These are phyloP conservation scores for Phyllosticta citriasiana DNA, from an alignment of 2,329 filamentous ascomycete genomes.

Conservation along the genomic window DNA sequence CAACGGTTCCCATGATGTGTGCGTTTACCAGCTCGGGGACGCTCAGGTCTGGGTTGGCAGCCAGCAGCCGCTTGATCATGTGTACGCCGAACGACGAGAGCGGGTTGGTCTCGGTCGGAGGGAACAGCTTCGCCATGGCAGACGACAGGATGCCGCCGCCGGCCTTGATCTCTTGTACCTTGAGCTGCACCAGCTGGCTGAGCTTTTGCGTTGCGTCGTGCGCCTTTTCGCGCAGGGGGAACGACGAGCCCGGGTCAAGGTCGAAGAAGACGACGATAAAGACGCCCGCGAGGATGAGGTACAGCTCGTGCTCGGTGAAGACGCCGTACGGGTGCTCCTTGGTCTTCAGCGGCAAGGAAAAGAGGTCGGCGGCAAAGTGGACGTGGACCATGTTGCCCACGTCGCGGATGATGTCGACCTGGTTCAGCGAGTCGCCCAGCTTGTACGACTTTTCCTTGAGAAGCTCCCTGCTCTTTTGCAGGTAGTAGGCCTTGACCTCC, in stretches of 20 bases:
- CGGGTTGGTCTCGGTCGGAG: conserved; percentile 25
- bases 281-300: conserved; percentile 42
- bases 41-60: conserved; percentile 30
- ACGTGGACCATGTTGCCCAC: conserved; percentile 45
- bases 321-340: conserved; percentile 40
- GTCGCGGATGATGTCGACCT: conserved; percentile 60
- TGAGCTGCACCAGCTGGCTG: conserved; percentile 39
- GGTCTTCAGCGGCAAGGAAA: conserved; percentile 47
- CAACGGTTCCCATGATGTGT: conserved; percentile 48
- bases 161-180: conserved; percentile 37
- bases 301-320: conserved; percentile 45
- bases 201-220: conserved; percentile 38
- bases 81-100: conserved; percentile 45
- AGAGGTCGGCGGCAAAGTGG: conserved; percentile 45
- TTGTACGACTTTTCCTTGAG: conserved; percentile 56
- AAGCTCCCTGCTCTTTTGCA: conserved; percentile 50
- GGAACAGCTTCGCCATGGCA: conserved; percentile 30
- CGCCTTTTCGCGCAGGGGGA: conserved; percentile 41
- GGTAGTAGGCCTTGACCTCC: conserved; percentile 60
- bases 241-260: conserved; percentile 42
- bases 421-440: conserved; percentile 46
- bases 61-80: conserved; percentile 45
- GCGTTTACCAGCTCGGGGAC: conserved; percentile 45
- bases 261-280: conserved; percentile 48
- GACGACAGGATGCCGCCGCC: conserved; percentile 32